phyloP scores from a whole-genome alignment of 169 alveolate species.

The Plasmodium fragile region DNA sequence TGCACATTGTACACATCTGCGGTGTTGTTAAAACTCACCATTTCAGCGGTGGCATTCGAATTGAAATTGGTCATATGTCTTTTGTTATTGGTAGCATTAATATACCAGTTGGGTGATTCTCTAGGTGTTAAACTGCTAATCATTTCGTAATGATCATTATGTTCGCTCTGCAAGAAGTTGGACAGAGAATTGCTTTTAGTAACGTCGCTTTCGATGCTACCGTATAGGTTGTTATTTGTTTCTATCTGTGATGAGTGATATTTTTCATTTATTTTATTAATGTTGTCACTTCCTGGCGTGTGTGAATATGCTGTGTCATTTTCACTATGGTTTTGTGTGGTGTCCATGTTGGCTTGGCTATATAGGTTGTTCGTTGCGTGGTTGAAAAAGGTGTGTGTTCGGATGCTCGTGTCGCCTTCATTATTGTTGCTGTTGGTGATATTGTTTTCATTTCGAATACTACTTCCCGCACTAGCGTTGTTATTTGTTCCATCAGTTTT shows the following conservation, averaged over 20 bases:
- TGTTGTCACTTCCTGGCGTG: neutral
- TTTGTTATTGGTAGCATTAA: neutral
- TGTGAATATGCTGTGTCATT: neutral
- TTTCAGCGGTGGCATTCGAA: neutral
- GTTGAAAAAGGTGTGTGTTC: neutral
- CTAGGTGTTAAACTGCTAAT: neutral
- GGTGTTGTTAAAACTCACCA: neutral
- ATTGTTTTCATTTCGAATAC: neutral
- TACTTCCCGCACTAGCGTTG: neutral
- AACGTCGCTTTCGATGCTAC: neutral
- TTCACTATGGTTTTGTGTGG: neutral
- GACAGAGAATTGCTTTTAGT: neutral
- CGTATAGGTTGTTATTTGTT: slow-evolving; percentile 4
- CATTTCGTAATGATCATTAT: neutral
- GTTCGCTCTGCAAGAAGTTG: slow-evolving; percentile 3
- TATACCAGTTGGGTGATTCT: neutral
- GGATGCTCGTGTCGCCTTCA: neutral
- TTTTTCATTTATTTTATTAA: slow-evolving; percentile 10
- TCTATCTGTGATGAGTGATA: neutral
- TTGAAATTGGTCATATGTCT: neutral
- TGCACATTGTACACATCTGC: neutral
- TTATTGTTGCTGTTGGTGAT: neutral
- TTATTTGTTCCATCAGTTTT: neutral
- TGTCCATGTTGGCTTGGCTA: neutral
- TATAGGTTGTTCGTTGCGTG: neutral